phyloP scores from a whole-genome alignment of 2,329 filamentous ascomycete species.

The Fusarium miscanthi region DNA sequence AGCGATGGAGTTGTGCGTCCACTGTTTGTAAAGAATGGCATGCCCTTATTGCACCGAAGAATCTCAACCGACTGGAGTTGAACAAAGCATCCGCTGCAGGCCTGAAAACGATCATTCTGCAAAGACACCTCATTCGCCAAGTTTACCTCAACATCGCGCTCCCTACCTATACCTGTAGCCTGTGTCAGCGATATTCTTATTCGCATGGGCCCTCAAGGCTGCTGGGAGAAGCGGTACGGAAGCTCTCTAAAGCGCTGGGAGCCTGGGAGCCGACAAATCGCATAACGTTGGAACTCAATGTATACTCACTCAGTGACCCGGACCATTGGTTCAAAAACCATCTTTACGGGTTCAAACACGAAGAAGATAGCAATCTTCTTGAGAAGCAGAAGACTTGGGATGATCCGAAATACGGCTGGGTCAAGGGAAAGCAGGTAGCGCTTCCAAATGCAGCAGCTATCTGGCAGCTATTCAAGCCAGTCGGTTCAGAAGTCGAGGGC shows the following conservation, averaged over 20 bases:
- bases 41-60: not conserved
- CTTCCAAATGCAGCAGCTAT: not conserved
- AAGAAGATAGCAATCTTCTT: not conserved
- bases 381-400: not conserved
- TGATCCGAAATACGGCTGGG: not conserved
- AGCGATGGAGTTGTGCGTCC: not conserved
- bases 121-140: not conserved
- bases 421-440: not conserved
- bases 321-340: conserved; percentile 2
- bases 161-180: not conserved
- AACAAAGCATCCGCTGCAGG: not conserved
- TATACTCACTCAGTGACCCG: not conserved
- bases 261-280: not conserved
- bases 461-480: not conserved
- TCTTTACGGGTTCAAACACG: not conserved
- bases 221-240: not conserved
- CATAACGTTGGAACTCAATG: not conserved
- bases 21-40: not conserved
- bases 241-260: not conserved
- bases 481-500: fast-evolving
- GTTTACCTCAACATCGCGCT: not conserved
- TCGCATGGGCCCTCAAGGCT: fast-evolving
- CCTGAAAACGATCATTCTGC: not conserved
- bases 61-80: not conserved
- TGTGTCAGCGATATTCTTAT: not conserved